Base-by-base conservation (phyloP, 2,329 filamentous ascomycete genomes). In the Sclerotinia minor region DNA sequence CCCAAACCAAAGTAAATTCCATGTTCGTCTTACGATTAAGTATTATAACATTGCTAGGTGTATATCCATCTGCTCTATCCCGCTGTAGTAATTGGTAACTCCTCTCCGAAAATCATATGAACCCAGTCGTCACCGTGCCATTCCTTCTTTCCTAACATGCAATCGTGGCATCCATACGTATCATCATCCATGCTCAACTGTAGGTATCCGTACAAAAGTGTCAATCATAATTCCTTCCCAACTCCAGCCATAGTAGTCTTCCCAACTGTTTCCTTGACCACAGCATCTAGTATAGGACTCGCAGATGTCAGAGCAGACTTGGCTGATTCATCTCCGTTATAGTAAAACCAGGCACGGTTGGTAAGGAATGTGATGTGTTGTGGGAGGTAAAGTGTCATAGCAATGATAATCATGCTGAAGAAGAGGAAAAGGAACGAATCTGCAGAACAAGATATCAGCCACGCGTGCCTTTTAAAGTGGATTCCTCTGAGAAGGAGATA, bases 341-440 rank as follows among this genome's bases (percentile, higher is more conserved):
- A 92, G 83, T 99, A 99, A 83, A 97, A 99, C 87, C 92, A 96
- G 65, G 92, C 89, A 77, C 94, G 91, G 77, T 88, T 87, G 76
- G 89, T 86, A 75, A 99, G 89, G 77, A 92, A 90, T 75, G 87
- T 84, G 75, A 98, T 82, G 81, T 98, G 94, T 76, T 96, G 90
- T 15, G 95, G 95, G 24, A 99, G 91, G 83, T 99, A 99, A 72
- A 98, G 88, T 72, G 92, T 90, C 65, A 89, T 89, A 73, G 93
- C 95, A 77, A 96, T 93, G 75, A 92, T 85, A 75, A 95, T 88
- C 81, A 98, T 89, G 76, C 90, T 89, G 79, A 92, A 84, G 77
- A 97, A 89, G 75, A 97, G 89, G 83, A 99, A 95, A 77, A 97
- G 86, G 75, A 97, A 85, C 35, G 92, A 94, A 82, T 96, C 94